phyloP scores from a whole-genome alignment of 2,329 filamentous ascomycete genomes.

The Incumbomyces delicatus region DNA sequence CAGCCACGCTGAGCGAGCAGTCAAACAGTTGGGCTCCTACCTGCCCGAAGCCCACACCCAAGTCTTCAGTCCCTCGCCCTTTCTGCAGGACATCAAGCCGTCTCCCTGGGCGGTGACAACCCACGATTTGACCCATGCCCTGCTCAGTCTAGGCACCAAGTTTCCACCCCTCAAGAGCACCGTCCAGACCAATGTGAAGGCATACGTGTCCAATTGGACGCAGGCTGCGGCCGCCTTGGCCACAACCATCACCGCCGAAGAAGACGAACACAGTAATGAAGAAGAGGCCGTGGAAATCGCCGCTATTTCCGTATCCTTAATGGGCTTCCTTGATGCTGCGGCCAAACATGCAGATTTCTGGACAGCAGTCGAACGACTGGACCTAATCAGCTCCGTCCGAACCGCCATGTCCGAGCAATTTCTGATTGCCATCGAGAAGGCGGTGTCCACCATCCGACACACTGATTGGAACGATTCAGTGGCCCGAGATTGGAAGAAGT shows the following conservation, averaged over 20 bases:
- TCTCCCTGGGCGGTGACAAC: slow-evolving; percentile 82
- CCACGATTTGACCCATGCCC: slow-evolving; percentile 65
- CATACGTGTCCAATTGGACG: slow-evolving; percentile 63
- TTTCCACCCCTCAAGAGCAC: slow-evolving; percentile 59
- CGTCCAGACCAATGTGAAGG: slow-evolving; percentile 57
- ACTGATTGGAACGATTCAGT: slow-evolving; percentile 54
- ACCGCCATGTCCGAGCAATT: slow-evolving; percentile 73
- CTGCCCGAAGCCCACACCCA: slow-evolving; percentile 76
- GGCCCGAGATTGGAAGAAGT: slow-evolving; percentile 78
- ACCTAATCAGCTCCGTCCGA: slow-evolving; percentile 61
- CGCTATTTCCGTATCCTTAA: slow-evolving; percentile 70
- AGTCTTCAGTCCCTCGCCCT: slow-evolving; percentile 66
- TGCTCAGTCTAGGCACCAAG: slow-evolving; percentile 69
- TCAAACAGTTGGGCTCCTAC: slow-evolving; percentile 72
- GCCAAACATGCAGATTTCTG: slow-evolving; percentile 73
- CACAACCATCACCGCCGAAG: slow-evolving; percentile 46
- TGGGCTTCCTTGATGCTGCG: slow-evolving; percentile 80
- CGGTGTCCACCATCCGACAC: slow-evolving; percentile 83
- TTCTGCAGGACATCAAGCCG: slow-evolving; percentile 71
- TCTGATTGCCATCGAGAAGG: slow-evolving; percentile 75
- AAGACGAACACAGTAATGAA: slow-evolving; percentile 43
- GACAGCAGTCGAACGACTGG: slow-evolving; percentile 62
- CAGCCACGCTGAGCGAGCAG: slow-evolving; percentile 67
- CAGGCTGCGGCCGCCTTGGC: slow-evolving; percentile 49
- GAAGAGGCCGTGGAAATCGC: slow-evolving; percentile 55